Evolutionary conservation across 2,329 filamentous ascomycete genomes (phyloP).

Genomic region (Diaporthe sp.): DNA sequence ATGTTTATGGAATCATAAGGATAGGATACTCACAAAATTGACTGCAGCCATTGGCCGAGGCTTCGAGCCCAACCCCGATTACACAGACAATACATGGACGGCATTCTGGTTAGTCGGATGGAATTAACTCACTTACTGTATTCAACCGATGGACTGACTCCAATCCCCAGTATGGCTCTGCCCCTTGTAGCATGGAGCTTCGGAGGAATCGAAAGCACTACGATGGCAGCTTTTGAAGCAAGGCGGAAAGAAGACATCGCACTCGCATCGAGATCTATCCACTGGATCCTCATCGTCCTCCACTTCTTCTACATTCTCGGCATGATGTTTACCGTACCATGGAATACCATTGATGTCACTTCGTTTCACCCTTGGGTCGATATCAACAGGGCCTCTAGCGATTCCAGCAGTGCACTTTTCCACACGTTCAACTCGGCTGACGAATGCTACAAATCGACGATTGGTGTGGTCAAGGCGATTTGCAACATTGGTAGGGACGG

Average conservation of each 20-base stretch:
- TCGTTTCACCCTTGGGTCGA: slow-evolving; percentile 24
- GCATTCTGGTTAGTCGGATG: slow-evolving; percentile 32
- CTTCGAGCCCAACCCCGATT: slow-evolving; percentile 1
- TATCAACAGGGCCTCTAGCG: neutral
- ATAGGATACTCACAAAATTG: neutral
- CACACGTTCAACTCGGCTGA: neutral
- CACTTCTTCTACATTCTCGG: slow-evolving; percentile 37
- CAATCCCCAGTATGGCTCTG: slow-evolving; percentile 34
- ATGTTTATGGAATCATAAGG: accelerated
- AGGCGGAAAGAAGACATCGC: slow-evolving; percentile 35
- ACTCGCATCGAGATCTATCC: slow-evolving; percentile 38
- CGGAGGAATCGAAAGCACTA: slow-evolving; percentile 41
- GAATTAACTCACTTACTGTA: neutral
- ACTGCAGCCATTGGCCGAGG: slow-evolving; percentile 19
- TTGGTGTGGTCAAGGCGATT: neutral
- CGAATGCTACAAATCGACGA: neutral
- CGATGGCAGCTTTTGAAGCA: slow-evolving; percentile 43
- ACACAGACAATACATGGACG: slow-evolving; percentile 16
- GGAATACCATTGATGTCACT: slow-evolving; percentile 20
- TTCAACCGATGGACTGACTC: neutral
- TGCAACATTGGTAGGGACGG: neutral
- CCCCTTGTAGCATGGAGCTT: slow-evolving; percentile 41
- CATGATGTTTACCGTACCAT: slow-evolving; percentile 39
- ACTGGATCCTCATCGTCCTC: slow-evolving; percentile 35
- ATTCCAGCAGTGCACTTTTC: neutral